Conservation (phyloP, 2,329 filamentous ascomycete genomes). For the Claviceps lovelessii region DNA sequence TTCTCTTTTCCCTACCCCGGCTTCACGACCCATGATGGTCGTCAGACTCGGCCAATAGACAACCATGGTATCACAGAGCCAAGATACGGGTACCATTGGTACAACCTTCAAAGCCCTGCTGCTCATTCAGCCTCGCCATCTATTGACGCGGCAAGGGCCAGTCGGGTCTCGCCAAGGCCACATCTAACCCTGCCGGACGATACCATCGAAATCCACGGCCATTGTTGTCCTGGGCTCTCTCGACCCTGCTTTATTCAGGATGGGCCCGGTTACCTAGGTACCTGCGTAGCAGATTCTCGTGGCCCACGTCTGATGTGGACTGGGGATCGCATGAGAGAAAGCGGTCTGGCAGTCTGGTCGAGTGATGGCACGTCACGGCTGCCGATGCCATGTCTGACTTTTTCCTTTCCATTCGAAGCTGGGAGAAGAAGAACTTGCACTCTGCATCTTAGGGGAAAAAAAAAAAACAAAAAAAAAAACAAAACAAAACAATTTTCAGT, state of each 20-base stretch:
- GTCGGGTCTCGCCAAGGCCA: background rate
- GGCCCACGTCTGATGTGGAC: conserved; percentile 4
- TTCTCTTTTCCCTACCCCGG: background rate
- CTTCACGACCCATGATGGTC: background rate
- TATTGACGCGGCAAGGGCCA: conserved; percentile 9
- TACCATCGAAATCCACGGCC: background rate
- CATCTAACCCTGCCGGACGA: background rate
- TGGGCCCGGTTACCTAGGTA: conserved; percentile 2
- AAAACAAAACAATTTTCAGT: conserved; percentile 1
- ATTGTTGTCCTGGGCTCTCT: conserved; percentile 1
- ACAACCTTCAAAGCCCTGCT: background rate
- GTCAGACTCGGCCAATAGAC: background rate
- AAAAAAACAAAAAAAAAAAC: background rate
- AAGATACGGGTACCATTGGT: background rate
- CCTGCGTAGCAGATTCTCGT: background rate
- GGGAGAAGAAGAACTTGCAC: background rate
- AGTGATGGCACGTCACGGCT: conserved; percentile 15
- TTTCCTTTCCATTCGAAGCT: background rate
- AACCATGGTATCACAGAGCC: background rate
- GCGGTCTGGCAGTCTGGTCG: conserved; percentile 10
- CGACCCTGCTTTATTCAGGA: conserved; percentile 1
- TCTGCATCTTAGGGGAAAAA: conserved; percentile 2
- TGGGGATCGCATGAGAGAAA: conserved; percentile 1
- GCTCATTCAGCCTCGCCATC: conserved; percentile 3
- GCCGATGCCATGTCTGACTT: conserved; percentile 12